phyloP scores from a whole-genome alignment of 352 stramenopile species.

The Globisporangium nodosum region DNA sequence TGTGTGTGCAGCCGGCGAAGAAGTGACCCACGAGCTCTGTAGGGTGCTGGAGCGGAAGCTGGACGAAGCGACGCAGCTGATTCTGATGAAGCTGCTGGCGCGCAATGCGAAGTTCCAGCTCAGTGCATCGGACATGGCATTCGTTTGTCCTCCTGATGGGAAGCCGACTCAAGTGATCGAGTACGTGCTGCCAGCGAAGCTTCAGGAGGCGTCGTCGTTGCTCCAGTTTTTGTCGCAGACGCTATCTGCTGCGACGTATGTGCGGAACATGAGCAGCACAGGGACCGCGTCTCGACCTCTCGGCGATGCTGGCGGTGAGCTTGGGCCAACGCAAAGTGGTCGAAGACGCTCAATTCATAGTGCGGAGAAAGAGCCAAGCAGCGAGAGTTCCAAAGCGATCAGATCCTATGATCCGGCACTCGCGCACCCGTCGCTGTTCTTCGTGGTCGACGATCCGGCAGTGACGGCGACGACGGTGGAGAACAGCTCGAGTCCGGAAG shows the following conservation, averaged over 20 bases:
- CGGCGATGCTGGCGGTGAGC: constrained; percentile 2
- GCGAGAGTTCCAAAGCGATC: not conserved
- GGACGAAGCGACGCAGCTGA: constrained; percentile 78
- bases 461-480: not conserved
- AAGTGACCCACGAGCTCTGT: constrained; percentile 82
- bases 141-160: constrained; percentile 57
- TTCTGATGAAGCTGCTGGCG: constrained; percentile 84
- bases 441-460: constrained; percentile 3
- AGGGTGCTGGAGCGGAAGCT: constrained; percentile 80
- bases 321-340: not conserved
- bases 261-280: constrained; percentile 37
- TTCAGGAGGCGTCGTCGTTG: constrained; percentile 30
- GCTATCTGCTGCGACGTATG: constrained; percentile 43
- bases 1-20: constrained; percentile 70
- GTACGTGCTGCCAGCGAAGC: constrained; percentile 38
- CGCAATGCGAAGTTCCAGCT: constrained; percentile 85
- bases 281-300: constrained; percentile 4
- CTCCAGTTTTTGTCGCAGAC: constrained; percentile 62
- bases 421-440: constrained; percentile 13
- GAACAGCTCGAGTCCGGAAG: not conserved
- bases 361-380: not conserved
- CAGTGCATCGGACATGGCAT: constrained; percentile 59
- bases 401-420: constrained; percentile 5
- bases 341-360: constrained; percentile 6
- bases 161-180: constrained; percentile 30